These are phyloP conservation scores for Citrus mangshanensis DNA, from an alignment of 345 rosid species.

Conservation along the genomic window DNA sequence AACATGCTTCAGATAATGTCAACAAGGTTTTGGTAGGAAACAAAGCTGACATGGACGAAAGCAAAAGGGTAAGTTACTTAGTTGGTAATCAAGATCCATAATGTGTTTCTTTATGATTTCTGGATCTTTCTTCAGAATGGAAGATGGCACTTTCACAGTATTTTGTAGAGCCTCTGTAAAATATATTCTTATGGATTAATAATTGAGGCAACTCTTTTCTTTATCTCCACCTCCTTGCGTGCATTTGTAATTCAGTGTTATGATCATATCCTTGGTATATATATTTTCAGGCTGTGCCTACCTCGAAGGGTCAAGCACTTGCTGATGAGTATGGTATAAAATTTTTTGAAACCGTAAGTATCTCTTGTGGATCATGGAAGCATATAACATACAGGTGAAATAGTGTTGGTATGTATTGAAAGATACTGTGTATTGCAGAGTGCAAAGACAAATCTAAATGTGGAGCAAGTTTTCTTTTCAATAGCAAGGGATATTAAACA, in stretches of 20 bases:
- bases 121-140: not conserved
- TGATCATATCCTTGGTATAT: not conserved
- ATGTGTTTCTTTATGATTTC: not conserved
- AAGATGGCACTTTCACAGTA: not conserved
- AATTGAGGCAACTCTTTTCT: not conserved
- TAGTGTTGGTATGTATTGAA: constrained; percentile 8
- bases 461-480: constrained; percentile 94
- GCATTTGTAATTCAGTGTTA: not conserved
- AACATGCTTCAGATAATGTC: constrained; percentile 98
- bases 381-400: not conserved
- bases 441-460: constrained; percentile 92
- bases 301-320: constrained; percentile 93
- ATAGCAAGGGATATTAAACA: constrained; percentile 91
- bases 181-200: not conserved
- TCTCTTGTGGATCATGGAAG: not conserved
- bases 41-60: constrained; percentile 99
- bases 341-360: constrained; percentile 91
- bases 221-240: constrained; percentile 3
- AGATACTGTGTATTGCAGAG: constrained; percentile 53
- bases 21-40: constrained; percentile 96
- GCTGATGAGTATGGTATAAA: constrained; percentile 98
- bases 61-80: constrained; percentile 72
- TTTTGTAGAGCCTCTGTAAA: not conserved
- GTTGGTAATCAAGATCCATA: not conserved
- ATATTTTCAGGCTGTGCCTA: constrained; percentile 81